These are phyloP conservation scores for Dendrostoma leiphaemia DNA, from an alignment of 2,329 filamentous ascomycete genomes.

Conservation along the genomic window DNA sequence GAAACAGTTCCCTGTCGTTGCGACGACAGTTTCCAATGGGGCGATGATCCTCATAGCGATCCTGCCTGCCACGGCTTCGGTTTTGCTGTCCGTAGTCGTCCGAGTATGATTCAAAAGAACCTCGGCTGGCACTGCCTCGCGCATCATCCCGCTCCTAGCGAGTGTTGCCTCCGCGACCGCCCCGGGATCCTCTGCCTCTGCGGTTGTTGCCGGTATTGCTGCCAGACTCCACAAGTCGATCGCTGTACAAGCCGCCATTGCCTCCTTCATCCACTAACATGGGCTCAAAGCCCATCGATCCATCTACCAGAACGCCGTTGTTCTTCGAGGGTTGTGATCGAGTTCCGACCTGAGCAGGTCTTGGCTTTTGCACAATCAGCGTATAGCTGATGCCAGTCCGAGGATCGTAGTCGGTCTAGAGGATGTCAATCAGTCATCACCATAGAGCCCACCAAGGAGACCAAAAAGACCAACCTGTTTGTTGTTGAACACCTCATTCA, in stretches of 20 bases:
- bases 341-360: constrained; percentile 30
- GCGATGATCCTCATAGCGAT: background rate
- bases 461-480: constrained; percentile 63
- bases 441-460: background rate
- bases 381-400: background rate
- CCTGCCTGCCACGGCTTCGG: background rate
- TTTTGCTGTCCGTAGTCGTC: background rate
- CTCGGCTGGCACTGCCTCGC: background rate
- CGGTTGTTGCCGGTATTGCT: constrained; percentile 7
- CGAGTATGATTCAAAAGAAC: background rate
- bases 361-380: constrained; percentile 8
- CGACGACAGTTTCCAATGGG: background rate
- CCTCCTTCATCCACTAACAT: constrained; percentile 36
- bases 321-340: constrained; percentile 26
- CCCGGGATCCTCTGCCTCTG: constrained; percentile 15
- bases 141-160: constrained; percentile 15
- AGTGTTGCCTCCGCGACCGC: constrained; percentile 16
- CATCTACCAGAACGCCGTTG: constrained; percentile 48
- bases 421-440: constrained; percentile 4
- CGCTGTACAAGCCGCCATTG: constrained; percentile 49
- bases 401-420: constrained; percentile 25
- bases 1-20: background rate
- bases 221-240: constrained; percentile 36
- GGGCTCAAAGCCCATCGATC: constrained; percentile 50
- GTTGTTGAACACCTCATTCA: constrained; percentile 75